Base-by-base conservation (phyloP, 495 filamentous ascomycete species). In the Glutinoglossum americanum region DNA sequence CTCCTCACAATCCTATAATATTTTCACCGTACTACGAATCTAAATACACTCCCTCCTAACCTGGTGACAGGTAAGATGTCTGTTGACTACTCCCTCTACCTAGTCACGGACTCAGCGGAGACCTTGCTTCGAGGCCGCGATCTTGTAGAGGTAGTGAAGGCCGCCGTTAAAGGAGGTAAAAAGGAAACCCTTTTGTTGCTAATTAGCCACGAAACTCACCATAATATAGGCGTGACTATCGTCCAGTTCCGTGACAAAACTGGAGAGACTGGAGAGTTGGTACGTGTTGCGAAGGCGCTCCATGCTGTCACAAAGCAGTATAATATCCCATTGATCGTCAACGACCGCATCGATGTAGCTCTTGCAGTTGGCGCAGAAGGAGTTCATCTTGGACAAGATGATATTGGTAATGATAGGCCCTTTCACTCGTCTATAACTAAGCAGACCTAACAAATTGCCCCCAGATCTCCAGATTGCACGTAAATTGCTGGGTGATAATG, bases 281-380 rank as follows among this genome's bases (percentile, higher is more conserved):
- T 95, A 25, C 65, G 71, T n/a, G 86, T 75, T 30, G 89, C 79
- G n/a, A 74, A 72, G 60, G 73, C 71, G 61, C 73, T 96, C 39
- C 86, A 89, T 67, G 62, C 73, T 13, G 71, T 94, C 51, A 89
- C 86, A 11, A 69, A 70, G 60, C 69, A 63, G n/a, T 73, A 84
- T 62, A 70, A 74, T 19, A 80, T 95, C 0, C 92, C 90, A 28
- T 74, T 98, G 53, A 70, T 98, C 39, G 89, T 98, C 70, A 96
- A 98, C 66, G 92, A 98, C 68, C 83, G 89, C n/a, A 76, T 94
- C 5, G 89, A 94, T 71, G 85, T 98, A 19, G 89, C 88, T 25
- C 73, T 92, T 28, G 92, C 87, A 17, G 77, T 85, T 47, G 84
- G 80, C 6, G 89, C 82, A 41, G 90, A 95, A 66, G 92, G 92